Base-by-base conservation (phyloP, 257 asterid genomes). In the Echium plantagineum region DNA sequence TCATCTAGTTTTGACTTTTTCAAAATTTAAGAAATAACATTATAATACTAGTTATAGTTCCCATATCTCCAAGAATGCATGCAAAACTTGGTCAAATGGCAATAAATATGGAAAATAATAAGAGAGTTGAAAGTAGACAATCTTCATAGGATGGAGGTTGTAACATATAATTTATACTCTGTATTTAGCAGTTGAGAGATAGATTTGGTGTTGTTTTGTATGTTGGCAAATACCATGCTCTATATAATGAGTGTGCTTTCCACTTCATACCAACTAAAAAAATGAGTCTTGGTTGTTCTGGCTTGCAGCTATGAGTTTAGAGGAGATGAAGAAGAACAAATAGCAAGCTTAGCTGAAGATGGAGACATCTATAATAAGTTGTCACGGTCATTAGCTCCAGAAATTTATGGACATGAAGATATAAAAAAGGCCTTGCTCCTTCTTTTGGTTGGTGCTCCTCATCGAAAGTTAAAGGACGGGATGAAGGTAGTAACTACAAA, bases 391-490 rank as follows among this genome's bases (percentile, higher is more conserved):
- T 79, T 90, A 73, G 97, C 96, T 75, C 96, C 96, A 52, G 96
- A 90, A 71, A 90, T 90, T 58, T 90, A 80, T 76, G 96, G 97
- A 62, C 97, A 90, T 68, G 97, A 83, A 63, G 97, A 87, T 75
- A 79, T 90, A 52, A 90, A 85, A 69, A 87, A 90, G 69, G 96
- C 96, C 35, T 95, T 87, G 76, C 98, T 90, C 64, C 98, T 87
- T 73, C 98, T 90, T 72, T 80, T 90, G 59, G 97, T 90, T 49
- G 97, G 97, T 63, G 97, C 94, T 77, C 94, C 97, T 74, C 97
- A 90, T 78, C 77, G 96, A 58, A 83, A 87, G 72, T 73, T 90
- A 63, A 90, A 87, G 80, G 96, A 90, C 66, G 98, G 96, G 59
- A 90, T 90, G 96, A 90, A 85, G 96, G 97, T 87, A 81, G 55